Evolutionary conservation across 2,329 filamentous ascomycete species (phyloP), one percentile per base, ranked within the genome.

Genomic region (Colletotrichum higginsianum): DNA sequence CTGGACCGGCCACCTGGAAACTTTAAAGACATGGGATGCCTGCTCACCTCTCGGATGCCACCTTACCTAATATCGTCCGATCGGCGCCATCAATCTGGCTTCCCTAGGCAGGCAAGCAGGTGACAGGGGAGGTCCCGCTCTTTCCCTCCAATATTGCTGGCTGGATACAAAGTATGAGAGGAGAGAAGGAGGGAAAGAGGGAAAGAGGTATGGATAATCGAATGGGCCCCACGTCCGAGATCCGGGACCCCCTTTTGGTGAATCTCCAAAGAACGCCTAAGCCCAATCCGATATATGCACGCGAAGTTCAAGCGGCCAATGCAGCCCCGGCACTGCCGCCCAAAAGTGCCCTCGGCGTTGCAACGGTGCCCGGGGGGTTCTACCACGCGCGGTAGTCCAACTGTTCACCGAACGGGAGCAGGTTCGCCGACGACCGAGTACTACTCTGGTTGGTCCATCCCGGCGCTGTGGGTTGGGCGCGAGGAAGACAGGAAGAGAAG

Each of bases 21-120:
- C 38, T 26, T 13, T 35, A n/a, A 35, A 56, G 35, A 18, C 35
- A 8, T 64, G 40, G 61, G 47, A 53, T 55, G 49, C 64, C 40
- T 71, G 64, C 57, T 38, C 23, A 26, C 15, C 26, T 21, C 26
- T 61, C 38, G 46, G 68, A 57, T 68, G 58, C 52, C 68, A 71
- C 64, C 68, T 68, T 63, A 47, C 52, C 67, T 57, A 58, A 71
- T 46, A 35, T 57, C 68, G 64, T 68, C 64, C 57, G 68, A 71
- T 71, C 64, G 64, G 64, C 68, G 30, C 57, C 23, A 53, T 40
- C 68, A 57, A 44, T 44, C 46, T 61, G 61, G 49, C 12, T 47
- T 53, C 35, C 35, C 57, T 46, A 35, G 53, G 35, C 35, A 35
- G 30, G 30, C 44, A 47, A 35, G 30, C 30, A 35, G 30, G n/a